Percentiles rank a stretch among this genome's conserved stretches.
These are phyloP conservation scores for Puccinia coronata DNA, from an alignment of 1,284 basidiomycete species.

Conservation along the genomic window DNA sequence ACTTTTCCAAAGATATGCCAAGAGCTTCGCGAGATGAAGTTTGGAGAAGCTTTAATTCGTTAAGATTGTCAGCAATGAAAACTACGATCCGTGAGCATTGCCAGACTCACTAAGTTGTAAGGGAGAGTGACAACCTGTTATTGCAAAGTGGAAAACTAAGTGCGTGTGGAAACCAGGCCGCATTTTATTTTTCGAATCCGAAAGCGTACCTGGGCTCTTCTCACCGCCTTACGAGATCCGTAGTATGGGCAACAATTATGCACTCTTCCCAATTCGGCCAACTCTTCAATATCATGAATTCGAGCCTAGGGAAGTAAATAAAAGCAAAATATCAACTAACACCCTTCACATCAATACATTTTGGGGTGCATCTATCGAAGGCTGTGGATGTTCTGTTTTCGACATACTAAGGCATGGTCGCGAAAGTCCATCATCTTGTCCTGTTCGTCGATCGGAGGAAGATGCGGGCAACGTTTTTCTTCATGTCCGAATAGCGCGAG, in stretches of 20 bases:
- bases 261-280: slow-evolving; percentile 71
- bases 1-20: slow-evolving; percentile 76
- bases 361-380: background rate
- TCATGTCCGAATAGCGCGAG: slow-evolving; percentile 61
- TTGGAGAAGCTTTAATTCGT: slow-evolving; percentile 67
- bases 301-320: slow-evolving; percentile 65
- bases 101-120: slow-evolving; percentile 72
- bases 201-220: slow-evolving; percentile 75
- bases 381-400: background rate
- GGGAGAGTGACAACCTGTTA: slow-evolving; percentile 80
- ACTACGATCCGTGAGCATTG: background rate
- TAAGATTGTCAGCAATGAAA: background rate
- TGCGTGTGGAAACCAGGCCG: background rate
- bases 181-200: slow-evolving; percentile 46
- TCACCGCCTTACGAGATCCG: slow-evolving; percentile 79
- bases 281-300: slow-evolving; percentile 92
- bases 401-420: slow-evolving; percentile 75
- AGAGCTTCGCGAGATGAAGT: slow-evolving; percentile 80
- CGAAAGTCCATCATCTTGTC: slow-evolving; percentile 76
- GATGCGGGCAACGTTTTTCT: slow-evolving; percentile 71
- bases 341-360: background rate
- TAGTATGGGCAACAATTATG: slow-evolving; percentile 87
- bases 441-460: slow-evolving; percentile 75
- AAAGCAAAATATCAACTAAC: background rate
- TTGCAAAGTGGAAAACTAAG: background rate